Conservation (phyloP, 2,329 filamentous ascomycete genomes). For the Macrophomina tecta region DNA sequence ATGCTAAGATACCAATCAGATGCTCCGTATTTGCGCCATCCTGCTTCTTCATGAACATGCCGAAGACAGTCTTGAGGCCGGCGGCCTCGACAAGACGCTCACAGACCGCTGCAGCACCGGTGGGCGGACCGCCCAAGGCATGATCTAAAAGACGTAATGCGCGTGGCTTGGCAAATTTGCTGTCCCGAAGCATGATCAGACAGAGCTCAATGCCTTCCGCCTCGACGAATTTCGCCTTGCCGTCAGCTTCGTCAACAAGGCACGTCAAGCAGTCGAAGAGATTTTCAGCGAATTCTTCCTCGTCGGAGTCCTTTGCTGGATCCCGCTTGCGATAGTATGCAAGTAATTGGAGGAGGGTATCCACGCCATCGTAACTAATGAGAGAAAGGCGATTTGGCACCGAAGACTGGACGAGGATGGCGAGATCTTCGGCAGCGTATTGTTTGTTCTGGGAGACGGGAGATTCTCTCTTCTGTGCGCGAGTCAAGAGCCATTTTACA, state of each 20-base stretch:
- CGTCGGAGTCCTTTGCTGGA: conserved; percentile 81
- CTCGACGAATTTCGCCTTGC: conserved; percentile 82
- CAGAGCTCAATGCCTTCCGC: conserved; percentile 91
- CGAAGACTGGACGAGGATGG: conserved; percentile 83
- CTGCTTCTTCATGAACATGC: conserved; percentile 84
- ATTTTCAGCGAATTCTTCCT: conserved; percentile 95
- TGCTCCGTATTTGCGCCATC: conserved; percentile 75
- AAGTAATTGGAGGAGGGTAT: conserved; percentile 80
- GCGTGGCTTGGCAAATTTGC: conserved; percentile 79
- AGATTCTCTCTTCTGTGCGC: conserved; percentile 73
- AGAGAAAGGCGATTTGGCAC: conserved; percentile 68
- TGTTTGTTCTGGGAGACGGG: conserved; percentile 88
- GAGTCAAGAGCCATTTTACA: conserved; percentile 76
- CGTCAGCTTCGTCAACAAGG: conserved; percentile 73
- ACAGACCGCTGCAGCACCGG: conserved; percentile 63
- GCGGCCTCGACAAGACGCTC: conserved; percentile 79
- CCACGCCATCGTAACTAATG: conserved; percentile 71
- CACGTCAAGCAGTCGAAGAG: conserved; percentile 87
- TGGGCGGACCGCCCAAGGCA: conserved; percentile 54
- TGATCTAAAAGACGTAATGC: conserved; percentile 86
- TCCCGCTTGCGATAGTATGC: conserved; percentile 86
- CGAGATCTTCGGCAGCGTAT: conserved; percentile 89
- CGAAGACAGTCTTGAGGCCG: conserved; percentile 84
- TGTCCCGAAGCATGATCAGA: conserved; percentile 89
- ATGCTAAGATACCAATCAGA: conserved; percentile 82